These are phyloP conservation scores for Oryza australiensis DNA, from an alignment of 176 grass and related monocot species.

Conservation along the genomic window DNA sequence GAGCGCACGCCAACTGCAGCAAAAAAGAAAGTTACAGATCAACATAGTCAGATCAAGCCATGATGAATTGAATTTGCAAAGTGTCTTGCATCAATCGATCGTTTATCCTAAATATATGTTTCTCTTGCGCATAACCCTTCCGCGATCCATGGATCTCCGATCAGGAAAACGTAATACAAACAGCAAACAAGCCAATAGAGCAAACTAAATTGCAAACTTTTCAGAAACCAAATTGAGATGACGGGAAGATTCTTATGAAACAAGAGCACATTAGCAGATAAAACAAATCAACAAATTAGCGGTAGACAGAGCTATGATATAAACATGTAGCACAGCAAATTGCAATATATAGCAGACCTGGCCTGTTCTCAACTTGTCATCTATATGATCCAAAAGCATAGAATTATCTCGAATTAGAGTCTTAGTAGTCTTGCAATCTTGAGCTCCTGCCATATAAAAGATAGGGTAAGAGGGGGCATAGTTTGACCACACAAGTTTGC, in stretches of 20 bases:
- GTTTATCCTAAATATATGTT: background rate
- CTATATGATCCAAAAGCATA: slow-evolving; percentile 19
- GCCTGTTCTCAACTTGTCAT: slow-evolving; percentile 15
- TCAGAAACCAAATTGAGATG: background rate
- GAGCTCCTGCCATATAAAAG: slow-evolving; percentile 7
- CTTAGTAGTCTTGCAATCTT: slow-evolving; percentile 13
- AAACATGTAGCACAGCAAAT: background rate
- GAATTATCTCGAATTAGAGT: slow-evolving; percentile 14
- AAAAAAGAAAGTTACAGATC: background rate
- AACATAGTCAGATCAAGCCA: background rate
- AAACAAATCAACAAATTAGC: background rate
- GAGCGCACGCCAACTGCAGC: background rate
- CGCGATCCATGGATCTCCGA: background rate
- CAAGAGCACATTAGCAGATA: background rate
- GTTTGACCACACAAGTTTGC: background rate
- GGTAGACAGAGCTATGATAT: background rate
- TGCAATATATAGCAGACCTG: background rate
- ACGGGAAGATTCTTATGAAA: background rate
- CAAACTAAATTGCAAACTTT: background rate
- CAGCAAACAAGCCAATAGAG: background rate
- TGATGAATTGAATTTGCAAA: background rate
- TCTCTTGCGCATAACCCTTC: background rate
- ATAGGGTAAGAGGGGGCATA: background rate
- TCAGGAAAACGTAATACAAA: background rate
- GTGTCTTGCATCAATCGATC: background rate